Evolutionary conservation across 768 basidiomycete genomes (phyloP), one percentile per base, ranked within the genome.

Genomic region (Kwoniella heveanensis): DNA sequence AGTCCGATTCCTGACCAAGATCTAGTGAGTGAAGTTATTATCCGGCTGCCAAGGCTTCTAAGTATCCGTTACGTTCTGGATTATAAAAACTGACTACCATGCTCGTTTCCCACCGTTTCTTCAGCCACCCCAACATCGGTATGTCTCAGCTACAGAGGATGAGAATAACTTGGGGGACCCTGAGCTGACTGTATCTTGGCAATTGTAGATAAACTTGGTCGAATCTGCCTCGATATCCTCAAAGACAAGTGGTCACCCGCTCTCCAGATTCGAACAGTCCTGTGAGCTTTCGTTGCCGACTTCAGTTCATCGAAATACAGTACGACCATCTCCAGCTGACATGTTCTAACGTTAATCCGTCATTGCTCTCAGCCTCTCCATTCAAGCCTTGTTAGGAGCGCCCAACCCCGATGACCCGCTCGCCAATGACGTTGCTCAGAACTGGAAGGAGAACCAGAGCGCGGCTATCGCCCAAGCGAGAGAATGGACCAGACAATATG

Each of bases 201-300:
- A 26, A 29, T 21, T 50, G 29, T 71, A 98, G 95, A 99, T 82
- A 99, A 99, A 81, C 89, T 99, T 29, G 96, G 96, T 36, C 87
- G 96, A 21, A 99, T 99, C 82, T 99, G 96, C 81, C 82, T 99
- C 60, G 96, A 99, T 80, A 98, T 99, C 74, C 83, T 99, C 76
- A 99, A 99, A 85, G 96, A 99, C 82, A 98, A 98, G 84, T 99
- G 96, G 96, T 96, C 93, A 10, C 96, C 96, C 21, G 96, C 96
- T 0, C 85, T 99, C 19, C 96, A 99, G 80, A 99, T 99, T 82
- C 89, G 96, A 70, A 99, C 96, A 1, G 96, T 99, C 54, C 84
- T 99, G 61, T 77, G 57, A 72, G 75, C 64, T 30, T n/a, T n/a
- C n/a, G n/a, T n/a, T n/a, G n/a, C n/a, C n/a, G n/a, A n/a, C n/a